phyloP scores from a whole-genome alignment of 257 asterid species.

The Marsdenia floribunda region DNA sequence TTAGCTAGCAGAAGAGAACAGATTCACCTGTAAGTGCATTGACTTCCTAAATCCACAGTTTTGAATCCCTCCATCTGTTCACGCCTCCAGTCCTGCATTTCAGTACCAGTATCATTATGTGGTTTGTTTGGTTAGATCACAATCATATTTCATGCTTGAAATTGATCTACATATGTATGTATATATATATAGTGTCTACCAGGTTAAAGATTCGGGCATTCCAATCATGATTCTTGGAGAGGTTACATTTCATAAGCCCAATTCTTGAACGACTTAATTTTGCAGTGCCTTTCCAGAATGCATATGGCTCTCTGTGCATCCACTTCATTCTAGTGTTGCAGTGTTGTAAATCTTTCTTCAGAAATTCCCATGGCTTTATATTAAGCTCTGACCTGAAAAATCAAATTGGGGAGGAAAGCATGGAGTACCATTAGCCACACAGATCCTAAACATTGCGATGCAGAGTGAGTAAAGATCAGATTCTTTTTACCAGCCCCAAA shows the following conservation, averaged over 20 bases:
- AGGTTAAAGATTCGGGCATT: constrained; percentile 49
- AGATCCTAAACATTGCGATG: no score
- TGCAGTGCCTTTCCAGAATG: constrained; percentile 77
- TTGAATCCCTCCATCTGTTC: constrained; percentile 60
- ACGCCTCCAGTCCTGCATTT: constrained; percentile 53
- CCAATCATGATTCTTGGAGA: constrained; percentile 40
- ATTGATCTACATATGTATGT: no score
- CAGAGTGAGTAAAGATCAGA: constrained; percentile 13
- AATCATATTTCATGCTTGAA: not conserved
- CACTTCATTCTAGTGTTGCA: constrained; percentile 45
- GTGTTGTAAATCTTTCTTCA: constrained; percentile 55
- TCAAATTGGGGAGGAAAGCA: not conserved
- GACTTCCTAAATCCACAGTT: constrained; percentile 49
- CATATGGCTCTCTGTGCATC: constrained; percentile 69
- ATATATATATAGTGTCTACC: constrained; percentile 29
- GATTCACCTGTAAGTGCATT: constrained; percentile 62
- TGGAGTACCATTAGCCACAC: not conserved
- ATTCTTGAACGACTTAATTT: constrained; percentile 34
- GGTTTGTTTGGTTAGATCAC: not conserved
- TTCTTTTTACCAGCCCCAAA: constrained; percentile 89
- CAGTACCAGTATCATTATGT: not conserved
- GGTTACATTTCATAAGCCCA: constrained; percentile 51
- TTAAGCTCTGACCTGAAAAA: constrained; percentile 71
- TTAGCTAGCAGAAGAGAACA: no score
- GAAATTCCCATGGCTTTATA: constrained; percentile 69